A percentile compares a stretch with the other conserved stretches of the same genome.
phyloP scores from a whole-genome alignment of 148 eudicot species.

The Camellia japonica region DNA sequence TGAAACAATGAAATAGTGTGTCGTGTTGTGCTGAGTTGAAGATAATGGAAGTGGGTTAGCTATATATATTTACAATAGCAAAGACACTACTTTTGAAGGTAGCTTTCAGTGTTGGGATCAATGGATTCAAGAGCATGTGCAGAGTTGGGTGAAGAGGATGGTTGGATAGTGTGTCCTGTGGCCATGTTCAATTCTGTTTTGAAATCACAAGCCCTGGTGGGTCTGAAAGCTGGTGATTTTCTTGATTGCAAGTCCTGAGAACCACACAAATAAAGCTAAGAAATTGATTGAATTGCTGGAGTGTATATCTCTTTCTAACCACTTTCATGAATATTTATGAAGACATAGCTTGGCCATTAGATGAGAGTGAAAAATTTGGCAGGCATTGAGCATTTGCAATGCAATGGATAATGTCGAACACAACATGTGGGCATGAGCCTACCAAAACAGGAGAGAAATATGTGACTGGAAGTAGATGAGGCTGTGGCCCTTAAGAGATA shows the following conservation, averaged over 20 bases:
- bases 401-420: background rate
- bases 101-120: background rate
- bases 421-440: slow-evolving; percentile 4
- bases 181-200: background rate
- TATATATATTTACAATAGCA: slow-evolving; percentile 10
- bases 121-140: slow-evolving; percentile 1
- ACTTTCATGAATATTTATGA: background rate
- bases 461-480: background rate
- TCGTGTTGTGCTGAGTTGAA: slow-evolving; percentile 10
- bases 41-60: background rate
- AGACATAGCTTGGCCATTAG: background rate
- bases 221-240: background rate
- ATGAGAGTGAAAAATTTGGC: background rate
- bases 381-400: background rate
- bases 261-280: slow-evolving; percentile 1
- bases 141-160: slow-evolving; percentile 9
- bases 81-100: background rate
- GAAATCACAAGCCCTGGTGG: background rate
- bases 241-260: slow-evolving; percentile 2
- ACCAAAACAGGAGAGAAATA: background rate
- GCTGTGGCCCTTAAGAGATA: background rate
- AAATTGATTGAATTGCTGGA: background rate
- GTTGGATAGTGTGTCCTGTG: background rate
- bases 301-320: background rate
- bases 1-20: background rate